A percentile compares a stretch with the other conserved stretches of the same genome.
phyloP scores from a whole-genome alignment of 202 grass and related monocot genomes.

The Panicum hallii region DNA sequence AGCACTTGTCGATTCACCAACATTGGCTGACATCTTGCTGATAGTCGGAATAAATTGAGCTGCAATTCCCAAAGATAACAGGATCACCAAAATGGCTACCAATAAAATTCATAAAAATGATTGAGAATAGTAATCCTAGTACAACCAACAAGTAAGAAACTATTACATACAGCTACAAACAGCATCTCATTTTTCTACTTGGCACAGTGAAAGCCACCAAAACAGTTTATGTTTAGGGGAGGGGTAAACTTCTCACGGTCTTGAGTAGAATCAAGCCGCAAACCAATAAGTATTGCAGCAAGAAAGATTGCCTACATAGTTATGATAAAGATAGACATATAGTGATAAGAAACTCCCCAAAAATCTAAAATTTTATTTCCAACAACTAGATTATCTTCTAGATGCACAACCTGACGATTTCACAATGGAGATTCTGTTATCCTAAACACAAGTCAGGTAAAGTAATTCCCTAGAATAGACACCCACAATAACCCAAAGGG shows the following conservation, averaged over 20 bases:
- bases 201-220: background rate
- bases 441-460: background rate
- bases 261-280: background rate
- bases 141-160: background rate
- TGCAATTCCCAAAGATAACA: slow-evolving; percentile 27
- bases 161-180: background rate
- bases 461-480: background rate
- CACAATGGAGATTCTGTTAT: background rate
- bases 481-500: background rate
- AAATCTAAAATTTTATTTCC: background rate
- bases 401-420: background rate
- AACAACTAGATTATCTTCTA: background rate
- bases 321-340: background rate
- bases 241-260: slow-evolving; percentile 9
- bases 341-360: background rate
- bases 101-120: slow-evolving; percentile 14
- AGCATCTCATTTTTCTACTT: background rate
- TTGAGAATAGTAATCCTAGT: background rate
- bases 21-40: slow-evolving; percentile 47
- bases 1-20: slow-evolving; percentile 46
- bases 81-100: slow-evolving; percentile 16
- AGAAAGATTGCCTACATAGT: background rate
- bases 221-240: background rate
- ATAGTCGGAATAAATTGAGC: background rate
- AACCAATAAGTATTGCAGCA: background rate